These are phyloP conservation scores for Exophiala oligosperma DNA, from an alignment of 2,329 filamentous ascomycete genomes.

Conservation along the genomic window DNA sequence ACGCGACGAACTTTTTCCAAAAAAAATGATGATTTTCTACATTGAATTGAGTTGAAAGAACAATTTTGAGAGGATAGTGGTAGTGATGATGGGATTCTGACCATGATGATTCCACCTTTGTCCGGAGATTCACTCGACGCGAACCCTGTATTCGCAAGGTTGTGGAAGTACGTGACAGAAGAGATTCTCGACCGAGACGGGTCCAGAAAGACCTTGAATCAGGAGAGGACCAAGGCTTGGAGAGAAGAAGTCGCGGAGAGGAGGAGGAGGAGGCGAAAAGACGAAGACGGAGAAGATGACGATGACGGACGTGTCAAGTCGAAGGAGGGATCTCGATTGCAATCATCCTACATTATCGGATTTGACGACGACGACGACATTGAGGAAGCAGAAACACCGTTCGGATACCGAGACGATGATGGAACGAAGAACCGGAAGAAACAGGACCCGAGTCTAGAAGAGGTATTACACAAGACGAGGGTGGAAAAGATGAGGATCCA, in stretches of 20 bases:
- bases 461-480: slow-evolving; percentile 5
- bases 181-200: slow-evolving; percentile 42
- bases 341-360: too few relatives aligned
- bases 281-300: too few relatives aligned
- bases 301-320: too few relatives aligned
- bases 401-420: not conserved
- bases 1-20: too few relatives aligned
- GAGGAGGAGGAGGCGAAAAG: too few relatives aligned
- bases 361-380: too few relatives aligned
- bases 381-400: not conserved
- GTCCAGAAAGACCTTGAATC: slow-evolving; percentile 37
- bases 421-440: not conserved
- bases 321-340: too few relatives aligned
- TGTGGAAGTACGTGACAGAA: slow-evolving; percentile 42
- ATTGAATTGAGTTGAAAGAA: too few relatives aligned
- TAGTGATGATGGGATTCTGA: too few relatives aligned
- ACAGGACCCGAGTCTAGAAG: not conserved
- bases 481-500: slow-evolving; percentile 32
- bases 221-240: slow-evolving; percentile 10
- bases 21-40: too few relatives aligned
- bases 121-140: slow-evolving; percentile 40
- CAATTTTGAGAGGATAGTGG: too few relatives aligned
- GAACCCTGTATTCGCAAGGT: slow-evolving; percentile 44
- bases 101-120: slow-evolving; percentile 44
- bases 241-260: slow-evolving; percentile 9